These are phyloP conservation scores for Simmondsia chinensis DNA, from an alignment of 148 eudicot species.

Conservation along the genomic window DNA sequence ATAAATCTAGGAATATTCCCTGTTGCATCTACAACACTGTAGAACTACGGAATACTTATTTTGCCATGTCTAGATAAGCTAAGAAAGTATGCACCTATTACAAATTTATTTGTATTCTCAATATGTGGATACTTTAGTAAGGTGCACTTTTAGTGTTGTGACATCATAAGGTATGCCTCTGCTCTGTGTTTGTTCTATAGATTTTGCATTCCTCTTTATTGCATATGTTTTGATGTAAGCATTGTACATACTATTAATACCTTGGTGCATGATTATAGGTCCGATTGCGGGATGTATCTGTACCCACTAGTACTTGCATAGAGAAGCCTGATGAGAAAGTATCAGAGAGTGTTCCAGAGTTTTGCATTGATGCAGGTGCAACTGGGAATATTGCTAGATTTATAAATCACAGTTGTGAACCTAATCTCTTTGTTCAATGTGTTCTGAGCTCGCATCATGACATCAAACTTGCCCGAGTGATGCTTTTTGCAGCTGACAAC, in stretches of 20 bases:
- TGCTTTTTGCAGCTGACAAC: slow-evolving; percentile 46
- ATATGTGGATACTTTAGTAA: too few relatives aligned
- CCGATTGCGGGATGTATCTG: slow-evolving; percentile 34
- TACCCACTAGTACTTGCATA: slow-evolving; percentile 8
- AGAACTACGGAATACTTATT: slow-evolving; percentile 31
- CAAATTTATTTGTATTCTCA: too few relatives aligned
- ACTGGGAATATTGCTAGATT: slow-evolving; percentile 42
- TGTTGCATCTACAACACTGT: slow-evolving; percentile 34
- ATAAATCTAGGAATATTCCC: slow-evolving; percentile 48
- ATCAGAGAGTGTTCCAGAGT: slow-evolving; percentile 26
- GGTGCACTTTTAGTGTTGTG: too few relatives aligned
- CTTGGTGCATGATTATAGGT: slow-evolving; percentile 27
- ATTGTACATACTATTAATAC: too few relatives aligned
- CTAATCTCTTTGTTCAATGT: slow-evolving; percentile 50
- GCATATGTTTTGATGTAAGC: too few relatives aligned
- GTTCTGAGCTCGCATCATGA: slow-evolving; percentile 42
- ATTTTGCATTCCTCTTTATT: too few relatives aligned
- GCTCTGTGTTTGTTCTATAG: too few relatives aligned
- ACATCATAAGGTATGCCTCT: too few relatives aligned
- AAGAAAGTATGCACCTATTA: too few relatives aligned
- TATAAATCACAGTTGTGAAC: slow-evolving; percentile 55
- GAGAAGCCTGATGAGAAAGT: slow-evolving; percentile 26
- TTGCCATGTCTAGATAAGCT: too few relatives aligned
- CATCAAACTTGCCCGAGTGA: slow-evolving; percentile 34
- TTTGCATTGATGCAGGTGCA: slow-evolving; percentile 42